These are phyloP conservation scores for Phytophthora hybrid DNA, from an alignment of 352 stramenopile species.

Conservation along the genomic window DNA sequence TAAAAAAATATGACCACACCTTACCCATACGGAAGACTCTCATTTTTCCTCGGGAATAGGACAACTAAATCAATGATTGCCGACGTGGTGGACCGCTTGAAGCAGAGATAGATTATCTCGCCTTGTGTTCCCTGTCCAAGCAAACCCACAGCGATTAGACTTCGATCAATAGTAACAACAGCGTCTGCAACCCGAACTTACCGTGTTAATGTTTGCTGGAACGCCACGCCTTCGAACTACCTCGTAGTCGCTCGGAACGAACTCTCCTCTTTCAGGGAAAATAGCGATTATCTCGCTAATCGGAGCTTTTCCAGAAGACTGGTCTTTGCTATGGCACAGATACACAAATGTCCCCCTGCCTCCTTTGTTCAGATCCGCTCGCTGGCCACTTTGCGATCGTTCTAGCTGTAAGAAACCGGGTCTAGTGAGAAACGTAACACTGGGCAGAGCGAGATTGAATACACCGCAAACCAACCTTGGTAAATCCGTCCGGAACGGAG, in stretches of 20 bases:
- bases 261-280: conserved; percentile 81
- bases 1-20: not conserved
- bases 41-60: conserved; percentile 85
- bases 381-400: conserved; percentile 72
- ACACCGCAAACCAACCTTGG: conserved; percentile 55
- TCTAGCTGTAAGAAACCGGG: conserved; percentile 55
- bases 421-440: not conserved
- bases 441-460: not conserved
- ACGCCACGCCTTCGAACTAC: conserved; percentile 63
- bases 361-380: conserved; percentile 85
- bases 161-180: not conserved
- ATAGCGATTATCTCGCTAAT: conserved; percentile 84
- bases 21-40: conserved; percentile 84
- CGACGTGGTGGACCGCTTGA: conserved; percentile 69
- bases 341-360: conserved; percentile 83
- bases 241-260: conserved; percentile 83
- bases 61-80: conserved; percentile 74
- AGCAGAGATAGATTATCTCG: conserved; percentile 84
- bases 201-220: conserved; percentile 81
- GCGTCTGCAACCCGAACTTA: conserved; percentile 23
- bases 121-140: conserved; percentile 72
- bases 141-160: not conserved
- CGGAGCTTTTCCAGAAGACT: conserved; percentile 52
- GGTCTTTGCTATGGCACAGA: conserved; percentile 71
- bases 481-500: conserved; percentile 69